Percentiles rank a stretch among this genome's conserved stretches.
Conservation (phyloP, 805 yeast genomes). For the Priceomyces melissophilus region DNA sequence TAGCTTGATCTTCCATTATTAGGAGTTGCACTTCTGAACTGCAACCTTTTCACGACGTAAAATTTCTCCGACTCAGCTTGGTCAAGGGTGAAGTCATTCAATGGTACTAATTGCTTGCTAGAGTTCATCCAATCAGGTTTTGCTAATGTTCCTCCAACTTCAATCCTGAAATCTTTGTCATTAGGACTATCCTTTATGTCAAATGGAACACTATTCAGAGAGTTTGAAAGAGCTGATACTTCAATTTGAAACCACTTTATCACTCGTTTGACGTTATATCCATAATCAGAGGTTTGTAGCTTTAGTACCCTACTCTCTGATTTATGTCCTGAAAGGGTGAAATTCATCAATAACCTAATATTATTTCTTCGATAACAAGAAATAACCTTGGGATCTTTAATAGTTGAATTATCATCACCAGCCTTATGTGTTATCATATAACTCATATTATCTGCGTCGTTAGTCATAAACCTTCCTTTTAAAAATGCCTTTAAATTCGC, state of each 20-base stretch:
- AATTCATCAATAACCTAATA: conserved; percentile 31
- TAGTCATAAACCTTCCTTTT: conserved; percentile 41
- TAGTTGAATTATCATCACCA: conserved; percentile 2
- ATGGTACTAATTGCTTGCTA: conserved; percentile 22
- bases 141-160: conserved; percentile 12
- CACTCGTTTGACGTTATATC: conserved; percentile 34
- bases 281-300: conserved; percentile 32
- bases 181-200: conserved; percentile 20
- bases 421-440: conserved; percentile 19
- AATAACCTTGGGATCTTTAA: conserved; percentile 33
- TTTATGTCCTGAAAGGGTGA: conserved; percentile 26
- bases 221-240: conserved; percentile 33
- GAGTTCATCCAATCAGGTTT: conserved; percentile 16
- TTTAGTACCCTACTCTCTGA: conserved; percentile 23
- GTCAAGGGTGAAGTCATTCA: conserved; percentile 21
- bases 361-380: conserved; percentile 45
- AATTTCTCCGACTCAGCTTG: conserved; percentile 24
- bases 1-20: conserved; percentile 45
- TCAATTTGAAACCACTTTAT: conserved; percentile 37
- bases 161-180: conserved; percentile 17
- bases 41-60: conserved; percentile 39
- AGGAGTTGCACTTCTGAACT: conserved; percentile 51
- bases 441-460: conserved; percentile 37
- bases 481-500: conserved; percentile 34
- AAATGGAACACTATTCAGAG: conserved; percentile 28